phyloP scores from a whole-genome alignment of 805 yeast genomes.

The Schizosaccharomyces octosporus region DNA sequence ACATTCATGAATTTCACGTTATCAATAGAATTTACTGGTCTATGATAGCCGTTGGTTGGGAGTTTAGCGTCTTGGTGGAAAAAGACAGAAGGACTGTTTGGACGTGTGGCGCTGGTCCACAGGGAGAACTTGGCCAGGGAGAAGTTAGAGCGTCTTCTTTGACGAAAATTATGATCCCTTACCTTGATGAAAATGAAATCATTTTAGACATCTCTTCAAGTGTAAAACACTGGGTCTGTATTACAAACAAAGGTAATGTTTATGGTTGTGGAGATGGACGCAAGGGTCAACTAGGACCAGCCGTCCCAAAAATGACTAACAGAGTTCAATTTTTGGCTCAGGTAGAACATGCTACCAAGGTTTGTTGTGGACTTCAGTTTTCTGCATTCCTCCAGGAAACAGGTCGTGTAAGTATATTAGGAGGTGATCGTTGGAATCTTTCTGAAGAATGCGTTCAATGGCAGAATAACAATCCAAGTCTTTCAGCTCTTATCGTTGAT shows the following conservation, averaged over 20 bases:
- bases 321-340: background rate
- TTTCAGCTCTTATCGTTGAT: background rate
- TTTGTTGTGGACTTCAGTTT: background rate
- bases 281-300: constrained; percentile 1
- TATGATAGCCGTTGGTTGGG: background rate
- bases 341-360: background rate
- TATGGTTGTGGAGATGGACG: constrained; percentile 2
- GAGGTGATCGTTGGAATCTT: background rate
- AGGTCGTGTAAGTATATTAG: background rate
- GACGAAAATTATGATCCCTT: background rate
- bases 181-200: background rate
- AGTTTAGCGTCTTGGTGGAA: background rate
- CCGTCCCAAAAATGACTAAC: background rate
- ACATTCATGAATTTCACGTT: background rate
- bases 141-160: background rate
- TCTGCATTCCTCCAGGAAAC: background rate
- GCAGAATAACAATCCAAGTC: background rate
- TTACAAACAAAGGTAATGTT: background rate
- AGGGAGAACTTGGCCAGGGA: background rate
- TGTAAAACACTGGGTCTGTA: background rate
- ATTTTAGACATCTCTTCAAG: background rate
- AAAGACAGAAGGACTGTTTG: background rate
- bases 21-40: background rate
- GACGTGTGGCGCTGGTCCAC: background rate
- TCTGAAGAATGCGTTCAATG: background rate